A percentile compares a stretch with the other conserved stretches of the same genome.
Conservation (phyloP, 2,329 filamentous ascomycete genomes). For the Fusarium keratoplasticum region DNA sequence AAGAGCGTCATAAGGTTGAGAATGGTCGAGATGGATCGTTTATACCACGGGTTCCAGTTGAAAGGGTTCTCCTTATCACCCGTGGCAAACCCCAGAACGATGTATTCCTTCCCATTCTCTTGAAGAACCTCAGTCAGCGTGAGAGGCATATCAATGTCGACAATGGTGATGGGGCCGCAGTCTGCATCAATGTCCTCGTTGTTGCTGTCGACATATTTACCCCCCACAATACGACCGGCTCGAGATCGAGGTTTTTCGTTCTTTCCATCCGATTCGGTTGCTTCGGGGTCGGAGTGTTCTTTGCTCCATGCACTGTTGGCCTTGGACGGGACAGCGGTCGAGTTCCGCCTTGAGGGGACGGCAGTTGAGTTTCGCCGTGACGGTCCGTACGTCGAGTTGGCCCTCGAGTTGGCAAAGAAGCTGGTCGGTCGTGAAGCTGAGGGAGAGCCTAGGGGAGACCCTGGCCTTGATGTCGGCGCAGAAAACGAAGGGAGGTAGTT, state of each 20-base stretch:
- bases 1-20: background rate
- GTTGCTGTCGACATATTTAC: background rate
- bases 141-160: background rate
- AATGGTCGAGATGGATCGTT: background rate
- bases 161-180: background rate
- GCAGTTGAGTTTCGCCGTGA: background rate
- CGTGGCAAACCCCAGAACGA: background rate
- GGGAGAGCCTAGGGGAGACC: background rate
- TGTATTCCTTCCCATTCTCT: background rate
- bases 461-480: background rate
- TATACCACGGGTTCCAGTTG: background rate
- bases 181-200: background rate
- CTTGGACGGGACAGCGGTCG: background rate
- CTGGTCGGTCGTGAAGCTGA: background rate
- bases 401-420: background rate
- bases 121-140: background rate
- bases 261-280: background rate
- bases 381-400: background rate
- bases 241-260: background rate
- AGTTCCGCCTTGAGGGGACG: background rate
- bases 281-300: background rate
- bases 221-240: background rate
- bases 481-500: background rate
- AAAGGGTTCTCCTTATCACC: background rate
- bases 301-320: background rate